A percentile compares a stretch with the other conserved stretches of the same genome.
Conservation (phyloP, 371 early-diverging fungal species). For the Funneliformis caledonium region DNA sequence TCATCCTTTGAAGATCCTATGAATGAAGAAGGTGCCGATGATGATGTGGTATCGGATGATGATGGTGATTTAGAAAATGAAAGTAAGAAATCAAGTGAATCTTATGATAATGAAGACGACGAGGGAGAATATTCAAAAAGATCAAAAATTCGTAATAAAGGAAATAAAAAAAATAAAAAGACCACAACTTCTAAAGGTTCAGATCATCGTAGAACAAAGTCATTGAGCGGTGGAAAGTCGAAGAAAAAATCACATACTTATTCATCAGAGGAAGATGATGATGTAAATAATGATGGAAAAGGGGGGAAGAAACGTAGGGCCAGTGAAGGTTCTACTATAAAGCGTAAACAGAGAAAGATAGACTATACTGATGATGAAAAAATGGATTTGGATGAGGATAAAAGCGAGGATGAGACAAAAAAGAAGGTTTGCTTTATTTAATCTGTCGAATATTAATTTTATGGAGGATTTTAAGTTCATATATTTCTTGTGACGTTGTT, state of each 20-base stretch:
- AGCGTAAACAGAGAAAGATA: constrained; percentile 29
- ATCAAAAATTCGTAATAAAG: constrained; percentile 21
- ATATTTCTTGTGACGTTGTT: neutral
- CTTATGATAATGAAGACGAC: constrained; percentile 15
- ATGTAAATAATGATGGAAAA: constrained; percentile 1
- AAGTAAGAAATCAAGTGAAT: constrained; percentile 22
- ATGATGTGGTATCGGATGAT: constrained; percentile 13
- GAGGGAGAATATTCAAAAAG: neutral
- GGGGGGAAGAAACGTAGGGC: constrained; percentile 15
- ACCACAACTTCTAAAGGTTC: neutral
- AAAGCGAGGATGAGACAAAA: neutral
- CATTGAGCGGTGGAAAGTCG: neutral
- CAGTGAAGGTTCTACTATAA: neutral
- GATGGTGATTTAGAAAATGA: constrained; percentile 9
- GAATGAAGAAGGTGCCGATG: constrained; percentile 26
- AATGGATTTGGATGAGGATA: constrained; percentile 34
- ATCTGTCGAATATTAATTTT: neutral
- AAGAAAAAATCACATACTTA: neutral
- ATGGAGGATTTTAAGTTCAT: neutral
- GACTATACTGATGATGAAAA: constrained; percentile 34
- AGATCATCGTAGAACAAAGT: neutral
- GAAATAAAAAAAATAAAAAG: constrained; percentile 1
- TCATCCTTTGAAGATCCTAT: constrained; percentile 22
- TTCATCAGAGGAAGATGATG: constrained; percentile 13
- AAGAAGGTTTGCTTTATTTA: neutral